These are phyloP conservation scores for Mycena belliarum DNA, from an alignment of 768 basidiomycete genomes.

Conservation along the genomic window DNA sequence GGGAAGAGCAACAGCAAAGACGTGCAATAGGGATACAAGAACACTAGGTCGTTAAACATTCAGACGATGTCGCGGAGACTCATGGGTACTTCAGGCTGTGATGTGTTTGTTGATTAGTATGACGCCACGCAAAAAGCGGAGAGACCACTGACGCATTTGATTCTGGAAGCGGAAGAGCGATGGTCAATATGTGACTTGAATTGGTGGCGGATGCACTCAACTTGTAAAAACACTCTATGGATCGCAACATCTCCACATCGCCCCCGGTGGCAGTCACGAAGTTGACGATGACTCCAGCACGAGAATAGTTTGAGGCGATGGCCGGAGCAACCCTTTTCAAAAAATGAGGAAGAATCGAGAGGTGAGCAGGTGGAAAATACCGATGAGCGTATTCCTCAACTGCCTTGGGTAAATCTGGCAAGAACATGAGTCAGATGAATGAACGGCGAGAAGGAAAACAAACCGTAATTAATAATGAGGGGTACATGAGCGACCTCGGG, in stretches of 20 bases:
- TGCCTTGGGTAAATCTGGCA: constrained; percentile 82
- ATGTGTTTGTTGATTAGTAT: constrained; percentile 23
- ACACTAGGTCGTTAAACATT: constrained; percentile 46
- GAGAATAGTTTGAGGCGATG: constrained; percentile 80
- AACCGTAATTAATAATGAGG: constrained; percentile 94
- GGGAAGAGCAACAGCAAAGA: constrained; percentile 36
- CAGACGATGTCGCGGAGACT: constrained; percentile 88
- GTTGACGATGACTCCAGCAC: constrained; percentile 92
- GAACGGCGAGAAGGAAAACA: constrained; percentile 17
- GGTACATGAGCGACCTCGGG: constrained; percentile 90
- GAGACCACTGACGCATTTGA: constrained; percentile 78
- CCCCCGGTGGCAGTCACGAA: constrained; percentile 97
- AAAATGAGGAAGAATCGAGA: constrained; percentile 1
- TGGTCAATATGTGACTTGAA: constrained; percentile 19
- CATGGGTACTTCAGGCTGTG: constrained; percentile 87
- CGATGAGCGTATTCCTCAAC: constrained; percentile 98
- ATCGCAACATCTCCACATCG: constrained; percentile 97
- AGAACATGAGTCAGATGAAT: constrained; percentile 5
- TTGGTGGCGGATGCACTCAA: constrained; percentile 32
- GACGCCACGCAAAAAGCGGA: not conserved
- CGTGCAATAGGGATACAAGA: constrained; percentile 84
- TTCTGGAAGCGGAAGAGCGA: constrained; percentile 39
- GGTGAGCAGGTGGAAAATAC: constrained; percentile 36
- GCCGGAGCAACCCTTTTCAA: constrained; percentile 75
- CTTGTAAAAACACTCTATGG: constrained; percentile 99